Base-by-base conservation (phyloP, 2,329 filamentous ascomycete genomes). In the Chaetomium sp. region DNA sequence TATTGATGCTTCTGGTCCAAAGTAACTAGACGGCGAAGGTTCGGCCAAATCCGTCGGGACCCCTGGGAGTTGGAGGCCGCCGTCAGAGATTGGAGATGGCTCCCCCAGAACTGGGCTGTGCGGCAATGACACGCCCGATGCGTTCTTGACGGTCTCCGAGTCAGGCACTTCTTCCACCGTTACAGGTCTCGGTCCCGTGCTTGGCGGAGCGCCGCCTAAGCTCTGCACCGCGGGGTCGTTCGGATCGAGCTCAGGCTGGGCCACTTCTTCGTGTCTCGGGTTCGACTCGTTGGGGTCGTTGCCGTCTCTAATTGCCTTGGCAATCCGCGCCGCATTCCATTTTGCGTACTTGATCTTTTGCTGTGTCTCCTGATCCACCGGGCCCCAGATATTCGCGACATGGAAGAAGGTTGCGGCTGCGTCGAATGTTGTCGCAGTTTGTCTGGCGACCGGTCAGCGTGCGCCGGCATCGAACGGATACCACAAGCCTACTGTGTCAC, bases 291-390 rank as follows among this genome's bases (percentile, higher is more conserved):
- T 99, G 3, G 95, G 95, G 74, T 99, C 93, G 69, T 91, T 89
- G 61, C 93, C 93, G 49, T 93, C 91, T 73, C 93, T 95, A 72
- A 97, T 85, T 12, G 95, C 95, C 78, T 92, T 97, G 19, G 91
- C 83, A 73, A 99, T 99, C 64, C 95, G 87, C 42, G 94, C 81
- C 2, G 94, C 93, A 76, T 98, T 96, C 84, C 92, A 99, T 77
- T 98, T 99, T 50, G 94, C 93, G 75, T 92, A 99, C 76, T 96
- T 97, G 78, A 94, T 92, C 81, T 97, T 98, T 62, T 92, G 86
- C 47, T 87, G 83, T 23, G 89, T 87, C 73, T 98, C 93, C 0
- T 85, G 78, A 38, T 96, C 91, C 12, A 89, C 80, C 0, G 85
- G 78, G 6, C 87, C 89, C 93, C 94, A 99, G 72, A 97, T 90